Evolutionary conservation across 2,329 filamentous ascomycete species (phyloP), one percentile per base, ranked within the genome.

Genomic region (Diaporthe citrichinensis): DNA sequence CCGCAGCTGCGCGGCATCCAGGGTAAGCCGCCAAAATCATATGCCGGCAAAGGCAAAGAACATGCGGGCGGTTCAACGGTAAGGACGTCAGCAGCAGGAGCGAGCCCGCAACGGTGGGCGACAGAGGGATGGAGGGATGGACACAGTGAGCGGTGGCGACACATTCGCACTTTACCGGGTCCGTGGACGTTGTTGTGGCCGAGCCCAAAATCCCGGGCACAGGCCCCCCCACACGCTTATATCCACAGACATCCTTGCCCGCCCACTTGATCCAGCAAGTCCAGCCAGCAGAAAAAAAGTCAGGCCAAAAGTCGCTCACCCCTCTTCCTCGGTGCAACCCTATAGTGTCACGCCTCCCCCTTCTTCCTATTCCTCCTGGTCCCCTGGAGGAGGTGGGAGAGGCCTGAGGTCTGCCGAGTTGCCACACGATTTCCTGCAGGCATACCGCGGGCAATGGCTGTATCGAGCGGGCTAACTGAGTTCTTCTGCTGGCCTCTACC

Each of bases 281-380:
- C 46, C 65, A 69, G 65, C 57, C 57, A 72, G 46, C 75, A 76
- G 49, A 73, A 44, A 67, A 53, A 74, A 74, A 74, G 72, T 76
- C 61, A 74, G 46, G 71, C 49, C 65, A 59, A 74, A 74, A 74
- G 72, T 76, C 61, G 74, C 71, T 75, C 58, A 72, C 72, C 62
- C 72, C 67, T 76, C 55, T 67, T 74, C 67, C 41, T 71, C 72
- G 74, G 74, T 78, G 76, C 74, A 72, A 79, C 78, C 61, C 74
- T 75, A 77, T 71, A 72, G 71, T 73, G 58, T 69, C 65, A 74
- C 72, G 71, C 67, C 65, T 69, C 65, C 71, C 73, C 71, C 74
- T 58, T 61, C 58, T 73, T 69, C 65, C 67, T 12, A 23, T 58
- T 57, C 72, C 62, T 44, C 57, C 31, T 46, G 46, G 65, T 28